phyloP scores from a whole-genome alignment of 768 basidiomycete species.

The Cystofilobasidium macerans region DNA sequence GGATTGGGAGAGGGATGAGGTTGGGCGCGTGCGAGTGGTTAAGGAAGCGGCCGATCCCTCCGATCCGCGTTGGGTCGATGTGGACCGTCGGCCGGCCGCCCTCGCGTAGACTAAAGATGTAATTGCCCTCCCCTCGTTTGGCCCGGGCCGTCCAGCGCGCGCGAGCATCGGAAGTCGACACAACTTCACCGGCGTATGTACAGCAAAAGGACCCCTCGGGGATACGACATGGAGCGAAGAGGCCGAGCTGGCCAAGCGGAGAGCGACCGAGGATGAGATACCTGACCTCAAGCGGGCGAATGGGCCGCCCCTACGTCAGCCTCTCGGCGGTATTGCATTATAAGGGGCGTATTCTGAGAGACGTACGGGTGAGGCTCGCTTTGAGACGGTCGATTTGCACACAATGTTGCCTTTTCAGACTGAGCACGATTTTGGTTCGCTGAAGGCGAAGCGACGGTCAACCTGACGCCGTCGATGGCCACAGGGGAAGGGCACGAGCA shows the following conservation, averaged over 20 bases:
- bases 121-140: neutral
- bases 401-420: no score
- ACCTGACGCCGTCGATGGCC: no score
- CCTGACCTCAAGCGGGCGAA: neutral
- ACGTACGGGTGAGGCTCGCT: neutral
- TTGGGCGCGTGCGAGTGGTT: constrained; percentile 25
- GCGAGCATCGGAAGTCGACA: neutral
- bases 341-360: neutral
- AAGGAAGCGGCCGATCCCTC: constrained; percentile 17
- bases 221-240: neutral
- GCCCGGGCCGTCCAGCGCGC: neutral
- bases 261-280: constrained; percentile 13
- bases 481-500: neutral
- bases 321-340: no score
- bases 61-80: neutral
- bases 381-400: constrained; percentile 5
- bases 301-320: no score
- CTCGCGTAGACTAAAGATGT: constrained; percentile 15
- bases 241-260: constrained; percentile 6
- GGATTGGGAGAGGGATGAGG: constrained; percentile 13
- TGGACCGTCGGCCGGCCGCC: neutral
- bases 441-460: no score
- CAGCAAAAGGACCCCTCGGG: constrained; percentile 10
- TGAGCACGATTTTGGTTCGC: no score
- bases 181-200: constrained; percentile 21